Evolutionary conservation across 2,329 filamentous ascomycete genomes (phyloP).

Genomic region (Alternaria panax): DNA sequence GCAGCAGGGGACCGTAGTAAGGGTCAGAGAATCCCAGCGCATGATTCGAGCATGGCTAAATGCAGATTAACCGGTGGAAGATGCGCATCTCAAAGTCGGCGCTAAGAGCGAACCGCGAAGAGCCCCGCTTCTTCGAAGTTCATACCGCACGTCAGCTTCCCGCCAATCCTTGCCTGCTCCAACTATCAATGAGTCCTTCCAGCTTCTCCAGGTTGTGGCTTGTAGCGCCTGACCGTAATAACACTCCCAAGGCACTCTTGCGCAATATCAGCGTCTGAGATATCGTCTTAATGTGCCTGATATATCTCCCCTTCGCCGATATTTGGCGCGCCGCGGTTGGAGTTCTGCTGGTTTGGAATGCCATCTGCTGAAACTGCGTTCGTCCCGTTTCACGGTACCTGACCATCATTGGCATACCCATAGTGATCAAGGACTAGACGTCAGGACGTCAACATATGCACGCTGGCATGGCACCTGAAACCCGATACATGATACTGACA

Average conservation of each 20-base stretch:
- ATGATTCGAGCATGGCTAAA: constrained; percentile 16
- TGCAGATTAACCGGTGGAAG: constrained; percentile 16
- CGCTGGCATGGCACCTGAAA: constrained; percentile 36
- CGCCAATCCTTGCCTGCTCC: constrained; percentile 21
- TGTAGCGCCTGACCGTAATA: constrained; percentile 36
- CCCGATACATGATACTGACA: constrained; percentile 29
- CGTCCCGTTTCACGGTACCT: constrained; percentile 16
- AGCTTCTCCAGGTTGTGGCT: constrained; percentile 29
- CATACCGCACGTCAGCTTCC: constrained; percentile 16
- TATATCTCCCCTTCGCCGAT: constrained; percentile 10
- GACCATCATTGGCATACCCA: constrained; percentile 1
- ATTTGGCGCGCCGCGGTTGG: constrained; percentile 4
- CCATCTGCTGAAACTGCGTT: constrained; percentile 26
- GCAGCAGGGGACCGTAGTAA: constrained; percentile 2
- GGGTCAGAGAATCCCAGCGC: background rate
- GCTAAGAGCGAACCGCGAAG: constrained; percentile 7
- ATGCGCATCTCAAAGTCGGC: background rate
- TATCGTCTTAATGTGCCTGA: constrained; percentile 17
- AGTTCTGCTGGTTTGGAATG: constrained; percentile 24
- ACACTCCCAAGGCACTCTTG: constrained; percentile 20
- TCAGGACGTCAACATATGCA: constrained; percentile 30
- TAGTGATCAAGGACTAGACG: constrained; percentile 29
- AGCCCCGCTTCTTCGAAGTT: constrained; percentile 12
- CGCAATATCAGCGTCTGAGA: constrained; percentile 22
- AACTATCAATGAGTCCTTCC: constrained; percentile 23